These are phyloP conservation scores for Delonix regia DNA, from an alignment of 306 rosid species.

Conservation along the genomic window DNA sequence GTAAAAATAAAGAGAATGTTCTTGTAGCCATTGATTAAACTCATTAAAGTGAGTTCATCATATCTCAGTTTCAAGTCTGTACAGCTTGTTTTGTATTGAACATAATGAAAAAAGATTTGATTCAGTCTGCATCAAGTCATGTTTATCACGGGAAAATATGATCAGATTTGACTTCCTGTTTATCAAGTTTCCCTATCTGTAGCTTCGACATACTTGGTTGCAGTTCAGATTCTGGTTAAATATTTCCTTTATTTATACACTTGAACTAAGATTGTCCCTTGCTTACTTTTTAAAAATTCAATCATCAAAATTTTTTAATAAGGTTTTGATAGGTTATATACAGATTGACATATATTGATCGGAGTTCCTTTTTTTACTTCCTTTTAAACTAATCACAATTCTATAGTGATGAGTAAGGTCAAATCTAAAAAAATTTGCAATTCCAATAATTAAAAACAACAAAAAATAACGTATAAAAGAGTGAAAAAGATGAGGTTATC, in stretches of 20 bases:
- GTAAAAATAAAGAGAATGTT: slow-evolving; percentile 19
- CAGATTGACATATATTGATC: not conserved
- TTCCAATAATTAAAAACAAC: too few relatives aligned
- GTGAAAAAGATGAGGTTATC: too few relatives aligned
- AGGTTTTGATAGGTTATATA: not conserved
- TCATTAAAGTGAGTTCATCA: slow-evolving; percentile 13
- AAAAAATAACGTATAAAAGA: too few relatives aligned
- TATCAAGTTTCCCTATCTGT: not conserved
- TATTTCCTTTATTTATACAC: not conserved
- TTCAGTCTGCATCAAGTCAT: slow-evolving; percentile 5
- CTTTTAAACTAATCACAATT: not conserved
- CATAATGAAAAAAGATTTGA: not conserved
- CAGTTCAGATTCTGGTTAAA: not conserved
- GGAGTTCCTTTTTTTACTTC: not conserved
- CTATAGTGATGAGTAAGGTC: too few relatives aligned
- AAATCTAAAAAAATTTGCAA: too few relatives aligned
- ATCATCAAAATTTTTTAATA: not conserved
- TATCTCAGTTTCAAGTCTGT: slow-evolving; percentile 12
- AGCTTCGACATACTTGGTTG: not conserved
- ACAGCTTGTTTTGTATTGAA: slow-evolving; percentile 21
- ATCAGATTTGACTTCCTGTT: slow-evolving; percentile 11
- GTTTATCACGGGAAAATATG: not conserved
- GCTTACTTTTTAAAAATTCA: not conserved
- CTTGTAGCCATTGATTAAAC: slow-evolving; percentile 8
- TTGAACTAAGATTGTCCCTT: not conserved